Percentiles rank a stretch among this genome's conserved stretches.
phyloP scores from a whole-genome alignment of 257 asterid species.

The Thymus quinquecostatus region DNA sequence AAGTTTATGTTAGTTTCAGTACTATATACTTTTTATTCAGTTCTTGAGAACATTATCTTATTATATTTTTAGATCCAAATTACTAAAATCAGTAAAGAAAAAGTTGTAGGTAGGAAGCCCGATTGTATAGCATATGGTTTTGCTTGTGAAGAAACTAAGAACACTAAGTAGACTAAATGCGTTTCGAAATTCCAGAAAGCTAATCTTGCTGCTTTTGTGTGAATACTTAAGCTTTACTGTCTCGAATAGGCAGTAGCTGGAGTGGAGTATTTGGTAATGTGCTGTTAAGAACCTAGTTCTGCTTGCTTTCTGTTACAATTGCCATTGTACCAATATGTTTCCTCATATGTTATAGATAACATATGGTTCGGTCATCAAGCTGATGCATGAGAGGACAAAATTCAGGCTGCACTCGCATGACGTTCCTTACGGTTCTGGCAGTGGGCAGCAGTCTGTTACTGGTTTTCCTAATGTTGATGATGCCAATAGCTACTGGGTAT shows the following conservation, averaged over 20 bases:
- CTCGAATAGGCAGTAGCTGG: slow-evolving; percentile 19
- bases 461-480: slow-evolving; percentile 91
- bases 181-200: slow-evolving; percentile 1
- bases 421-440: slow-evolving; percentile 98
- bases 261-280: neutral
- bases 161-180: neutral
- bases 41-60: neutral
- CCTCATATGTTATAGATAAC: slow-evolving; percentile 57
- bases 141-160: neutral
- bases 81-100: neutral
- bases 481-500: slow-evolving; percentile 97
- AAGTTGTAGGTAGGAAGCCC: neutral
- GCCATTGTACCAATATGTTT: neutral
- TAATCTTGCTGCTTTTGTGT: slow-evolving; percentile 13
- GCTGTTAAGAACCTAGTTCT: neutral
- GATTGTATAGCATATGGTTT: slow-evolving; percentile 11
- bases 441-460: slow-evolving; percentile 97
- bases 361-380: slow-evolving; percentile 81
- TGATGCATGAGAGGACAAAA: slow-evolving; percentile 92
- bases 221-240: neutral
- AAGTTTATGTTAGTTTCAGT: neutral
- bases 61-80: neutral
- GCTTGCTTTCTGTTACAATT: neutral
- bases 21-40: slow-evolving; percentile 7
- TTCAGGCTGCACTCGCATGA: slow-evolving; percentile 91